Evolutionary conservation across 148 eudicot genomes (phyloP).

Genomic region (Vaccinium macrocarpon): DNA sequence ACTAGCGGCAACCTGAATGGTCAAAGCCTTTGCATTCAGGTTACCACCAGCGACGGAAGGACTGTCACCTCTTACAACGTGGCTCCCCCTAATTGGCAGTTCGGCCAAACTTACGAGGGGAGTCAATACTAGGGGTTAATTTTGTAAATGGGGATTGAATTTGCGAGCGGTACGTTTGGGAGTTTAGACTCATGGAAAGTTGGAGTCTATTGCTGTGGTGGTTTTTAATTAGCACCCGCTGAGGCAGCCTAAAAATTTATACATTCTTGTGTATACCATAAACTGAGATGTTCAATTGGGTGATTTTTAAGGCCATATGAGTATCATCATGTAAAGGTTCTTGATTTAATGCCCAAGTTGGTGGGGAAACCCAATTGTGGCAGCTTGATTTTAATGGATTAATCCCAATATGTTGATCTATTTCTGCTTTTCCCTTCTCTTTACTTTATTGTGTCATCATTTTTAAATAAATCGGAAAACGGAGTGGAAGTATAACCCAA

Average conservation of each 20-base stretch:
- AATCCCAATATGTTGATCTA: neutral
- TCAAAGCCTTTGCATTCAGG: constrained; percentile 25
- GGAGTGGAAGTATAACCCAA: neutral
- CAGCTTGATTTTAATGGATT: neutral
- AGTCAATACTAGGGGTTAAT: constrained; percentile 13
- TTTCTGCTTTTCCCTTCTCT: neutral
- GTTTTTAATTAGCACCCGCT: constrained; percentile 39
- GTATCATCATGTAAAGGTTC: neutral
- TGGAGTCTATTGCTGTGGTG: constrained; percentile 34
- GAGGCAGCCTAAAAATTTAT: constrained; percentile 15
- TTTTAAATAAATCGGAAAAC: neutral
- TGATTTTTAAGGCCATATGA: neutral
- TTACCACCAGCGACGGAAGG: constrained; percentile 37
- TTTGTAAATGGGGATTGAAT: neutral
- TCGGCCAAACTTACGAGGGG: constrained; percentile 36
- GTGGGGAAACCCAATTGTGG: neutral
- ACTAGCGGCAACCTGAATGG: constrained; percentile 33
- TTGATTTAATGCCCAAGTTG: neutral
- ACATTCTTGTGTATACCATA: neutral
- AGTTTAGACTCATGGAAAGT: constrained; percentile 6
- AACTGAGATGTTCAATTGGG: constrained; percentile 1
- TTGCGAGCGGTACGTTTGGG: neutral
- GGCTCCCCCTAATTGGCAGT: constrained; percentile 32
- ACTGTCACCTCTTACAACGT: constrained; percentile 29
- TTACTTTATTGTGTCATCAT: neutral